Base-by-base conservation (phyloP, 2,329 filamentous ascomycete genomes). In the Curvularia lunata region DNA sequence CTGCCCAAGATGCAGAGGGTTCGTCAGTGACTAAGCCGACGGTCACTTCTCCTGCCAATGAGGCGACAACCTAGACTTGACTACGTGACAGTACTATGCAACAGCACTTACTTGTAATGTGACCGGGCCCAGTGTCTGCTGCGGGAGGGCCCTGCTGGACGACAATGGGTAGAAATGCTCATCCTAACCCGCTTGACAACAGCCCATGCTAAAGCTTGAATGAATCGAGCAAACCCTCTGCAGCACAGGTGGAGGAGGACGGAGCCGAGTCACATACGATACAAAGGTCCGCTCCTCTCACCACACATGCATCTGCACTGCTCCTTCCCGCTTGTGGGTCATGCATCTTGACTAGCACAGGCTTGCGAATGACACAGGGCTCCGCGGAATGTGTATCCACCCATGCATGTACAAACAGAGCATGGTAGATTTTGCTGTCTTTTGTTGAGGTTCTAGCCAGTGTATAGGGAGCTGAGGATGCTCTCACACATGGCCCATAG, bases 371-470 rank as follows among this genome's bases (percentile, higher is more conserved):
- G 10, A 4, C 4, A 41, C 18, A 5, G 5, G 2, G 7, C 16
- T 25, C 21, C 23, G 41, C 41, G 6, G 19, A 12, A 27, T 27
- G 4, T 43, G 12, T 43, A 43, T 27, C 41, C 41, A 16, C 40
- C 6, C 16, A 18, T 18, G 6, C 13, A 16, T 37, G 13, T 18
- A n/a, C 34, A n/a, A 16, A 16, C 18, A 7, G 34, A 37, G 16
- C 16, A 37, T 37, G 19, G 16, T 52, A 56, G 32, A 41, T 34
- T 8, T 34, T 1, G 6, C 27, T 19, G 18, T 52, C 28, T 43
- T 37, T 13, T 37, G 18, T 40, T 21, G 28, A 7, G 53, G 47
- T 25, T 28, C 13, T 16, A 55, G 45, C 38, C 53, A 51, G 41
- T 38, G n/a, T 21, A 34, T 34, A 6, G 32, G 12, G 10, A 34